Conservation (phyloP, 805 yeast species). For the Candida nitratophila region DNA sequence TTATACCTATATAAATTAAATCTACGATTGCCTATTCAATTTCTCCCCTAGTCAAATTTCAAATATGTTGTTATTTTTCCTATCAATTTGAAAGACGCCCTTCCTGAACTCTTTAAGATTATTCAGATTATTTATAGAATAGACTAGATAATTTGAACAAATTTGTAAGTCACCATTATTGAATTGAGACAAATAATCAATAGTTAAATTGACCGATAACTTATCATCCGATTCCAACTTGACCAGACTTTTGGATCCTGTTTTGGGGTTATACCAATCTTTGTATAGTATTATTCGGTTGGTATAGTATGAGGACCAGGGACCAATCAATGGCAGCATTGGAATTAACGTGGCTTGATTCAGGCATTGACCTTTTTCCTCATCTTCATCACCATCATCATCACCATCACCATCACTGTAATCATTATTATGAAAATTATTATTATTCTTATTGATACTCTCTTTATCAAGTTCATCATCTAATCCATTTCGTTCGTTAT, state of each 20-base stretch:
- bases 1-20: too few species aligned
- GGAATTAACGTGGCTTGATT: conserved; percentile 26
- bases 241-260: neutral
- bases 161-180: neutral
- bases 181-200: neutral
- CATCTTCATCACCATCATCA: neutral
- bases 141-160: neutral
- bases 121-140: neutral
- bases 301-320: conserved; percentile 19
- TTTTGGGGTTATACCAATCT: conserved; percentile 20
- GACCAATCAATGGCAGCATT: conserved; percentile 19
- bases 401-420: neutral
- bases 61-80: too few species aligned
- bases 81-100: neutral
- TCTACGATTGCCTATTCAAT: too few species aligned
- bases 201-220: neutral
- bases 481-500: neutral
- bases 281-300: conserved; percentile 22
- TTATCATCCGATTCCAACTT: neutral
- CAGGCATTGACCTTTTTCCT: conserved; percentile 1
- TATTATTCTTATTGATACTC: neutral
- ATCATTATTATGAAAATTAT: neutral
- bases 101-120: neutral
- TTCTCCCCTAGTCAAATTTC: neutral
- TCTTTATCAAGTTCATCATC: neutral